phyloP scores from a whole-genome alignment of 495 filamentous ascomycete genomes.

The Chaetomium cochliodes region DNA sequence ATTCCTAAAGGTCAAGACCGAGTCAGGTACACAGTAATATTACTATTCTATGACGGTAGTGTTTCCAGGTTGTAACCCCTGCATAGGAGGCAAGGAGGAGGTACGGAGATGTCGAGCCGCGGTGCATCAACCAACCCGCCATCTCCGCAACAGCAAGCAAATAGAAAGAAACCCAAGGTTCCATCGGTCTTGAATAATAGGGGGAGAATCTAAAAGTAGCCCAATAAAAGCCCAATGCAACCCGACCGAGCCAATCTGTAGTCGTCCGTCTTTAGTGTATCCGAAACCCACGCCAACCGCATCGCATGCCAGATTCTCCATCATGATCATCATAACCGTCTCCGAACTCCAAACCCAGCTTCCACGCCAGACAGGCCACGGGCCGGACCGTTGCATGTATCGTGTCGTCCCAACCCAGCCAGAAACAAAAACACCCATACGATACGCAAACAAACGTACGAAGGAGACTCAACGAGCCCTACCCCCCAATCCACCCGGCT shows the following conservation, averaged over 20 bases:
- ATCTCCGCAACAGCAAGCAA: background rate
- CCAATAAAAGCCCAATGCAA: background rate
- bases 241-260: constrained; percentile 1
- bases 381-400: background rate
- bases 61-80: too few relatives aligned
- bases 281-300: background rate
- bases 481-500: background rate
- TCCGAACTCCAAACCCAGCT: background rate
- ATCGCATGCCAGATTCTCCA: background rate
- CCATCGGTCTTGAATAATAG: background rate
- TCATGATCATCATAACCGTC: background rate
- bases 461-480: background rate
- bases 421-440: background rate
- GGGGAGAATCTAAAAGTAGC: background rate
- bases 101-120: too few relatives aligned
- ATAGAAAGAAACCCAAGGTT: background rate
- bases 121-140: too few relatives aligned
- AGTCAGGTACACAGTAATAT: too few relatives aligned
- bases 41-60: too few relatives aligned
- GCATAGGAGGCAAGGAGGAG: too few relatives aligned
- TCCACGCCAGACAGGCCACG: background rate
- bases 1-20: too few relatives aligned
- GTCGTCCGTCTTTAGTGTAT: background rate
- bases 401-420: background rate
- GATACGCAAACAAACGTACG: background rate